These are phyloP conservation scores for Coffea humblotiana DNA, from an alignment of 305 asterid species.

Conservation along the genomic window DNA sequence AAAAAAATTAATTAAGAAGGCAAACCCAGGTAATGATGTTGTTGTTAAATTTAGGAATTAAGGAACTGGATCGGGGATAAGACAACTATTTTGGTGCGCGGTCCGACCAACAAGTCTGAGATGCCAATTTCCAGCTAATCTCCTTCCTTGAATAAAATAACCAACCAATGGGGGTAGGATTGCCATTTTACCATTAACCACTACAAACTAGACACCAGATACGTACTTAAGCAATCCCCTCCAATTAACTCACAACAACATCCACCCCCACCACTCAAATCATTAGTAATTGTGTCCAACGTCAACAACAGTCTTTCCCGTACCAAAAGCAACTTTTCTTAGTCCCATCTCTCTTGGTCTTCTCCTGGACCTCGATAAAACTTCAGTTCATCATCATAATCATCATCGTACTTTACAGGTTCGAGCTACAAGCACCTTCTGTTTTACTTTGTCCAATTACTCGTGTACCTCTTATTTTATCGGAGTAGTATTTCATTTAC, in stretches of 20 bases:
- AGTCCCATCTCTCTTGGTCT: not conserved
- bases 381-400: too few relatives aligned
- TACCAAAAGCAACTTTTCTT: conserved; percentile 6
- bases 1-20: too few relatives aligned
- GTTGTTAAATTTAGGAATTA: too few relatives aligned
- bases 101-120: too few relatives aligned
- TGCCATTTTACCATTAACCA: not conserved
- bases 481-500: too few relatives aligned
- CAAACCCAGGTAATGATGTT: too few relatives aligned
- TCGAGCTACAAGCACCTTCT: not conserved
- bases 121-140: not conserved
- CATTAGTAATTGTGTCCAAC: not conserved
- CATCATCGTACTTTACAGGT: conserved; percentile 1
- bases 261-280: not conserved
- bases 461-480: too few relatives aligned
- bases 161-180: too few relatives aligned
- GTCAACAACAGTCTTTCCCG: not conserved
- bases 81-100: not conserved
- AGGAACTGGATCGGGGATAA: not conserved
- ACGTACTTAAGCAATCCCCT: not conserved
- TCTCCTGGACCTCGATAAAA: not conserved
- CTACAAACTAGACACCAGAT: too few relatives aligned
- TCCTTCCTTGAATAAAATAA: not conserved
- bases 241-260: not conserved
- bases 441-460: not conserved